Conservation (phyloP, 495 filamentous ascomycete species). For the Bombardia bombarda region DNA sequence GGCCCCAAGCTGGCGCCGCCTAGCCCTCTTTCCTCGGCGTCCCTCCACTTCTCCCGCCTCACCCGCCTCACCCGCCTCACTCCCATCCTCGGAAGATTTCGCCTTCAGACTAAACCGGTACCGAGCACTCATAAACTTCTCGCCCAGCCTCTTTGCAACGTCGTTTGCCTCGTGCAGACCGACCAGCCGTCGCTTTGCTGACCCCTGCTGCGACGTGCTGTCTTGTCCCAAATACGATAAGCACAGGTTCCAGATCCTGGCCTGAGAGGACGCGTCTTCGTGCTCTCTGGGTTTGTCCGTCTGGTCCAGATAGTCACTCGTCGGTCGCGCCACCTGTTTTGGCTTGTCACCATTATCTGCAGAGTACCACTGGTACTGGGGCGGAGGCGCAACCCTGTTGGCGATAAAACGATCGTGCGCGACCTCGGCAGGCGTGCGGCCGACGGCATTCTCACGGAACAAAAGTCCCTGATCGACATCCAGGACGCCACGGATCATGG, state of each 20-base stretch:
- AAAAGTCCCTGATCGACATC: slow-evolving; percentile 49
- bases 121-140: slow-evolving; percentile 16
- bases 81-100: background rate
- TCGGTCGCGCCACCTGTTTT: background rate
- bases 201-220: slow-evolving; percentile 9
- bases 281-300: background rate
- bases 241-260: slow-evolving; percentile 24
- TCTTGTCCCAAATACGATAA: slow-evolving; percentile 7
- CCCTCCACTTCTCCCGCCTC: background rate
- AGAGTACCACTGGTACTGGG: background rate
- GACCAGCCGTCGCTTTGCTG: slow-evolving; percentile 52
- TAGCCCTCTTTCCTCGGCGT: no score
- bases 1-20: background rate
- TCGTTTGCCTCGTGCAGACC: slow-evolving; percentile 65
- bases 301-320: slow-evolving; percentile 1
- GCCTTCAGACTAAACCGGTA: slow-evolving; percentile 10
- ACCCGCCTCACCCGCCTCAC: background rate
- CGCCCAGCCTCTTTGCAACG: slow-evolving; percentile 55
- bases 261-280: slow-evolving; percentile 9
- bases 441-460: slow-evolving; percentile 61
- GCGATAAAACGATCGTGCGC: slow-evolving; percentile 45
- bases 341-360: background rate
- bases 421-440: slow-evolving; percentile 59
- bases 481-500: slow-evolving; percentile 41
- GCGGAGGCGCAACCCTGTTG: background rate